Base-by-base conservation (phyloP, 768 basidiomycete species). In the Leccinum ochraceum region DNA sequence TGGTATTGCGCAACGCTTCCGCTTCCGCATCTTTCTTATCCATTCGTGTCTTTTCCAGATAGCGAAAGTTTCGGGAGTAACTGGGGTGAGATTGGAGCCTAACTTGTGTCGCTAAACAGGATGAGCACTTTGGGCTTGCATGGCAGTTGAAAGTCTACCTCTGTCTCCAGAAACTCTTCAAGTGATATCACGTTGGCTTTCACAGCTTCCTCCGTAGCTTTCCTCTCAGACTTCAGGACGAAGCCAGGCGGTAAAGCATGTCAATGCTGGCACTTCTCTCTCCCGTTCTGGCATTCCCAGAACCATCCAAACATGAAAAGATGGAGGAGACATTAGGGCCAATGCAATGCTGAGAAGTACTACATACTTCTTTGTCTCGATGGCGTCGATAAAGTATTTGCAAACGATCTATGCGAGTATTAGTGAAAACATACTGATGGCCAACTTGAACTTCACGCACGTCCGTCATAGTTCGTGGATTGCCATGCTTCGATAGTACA, bases 161-260 rank as follows among this genome's bases (percentile, higher is more conserved):
- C 95, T 54, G 94, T 93, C 78, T 99, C 97, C 59, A 99, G 73
- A 80, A 99, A 99, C 66, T 98, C 97, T 72, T 98, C 97, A 44
- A 99, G 67, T 66, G 92, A 94, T 71, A 98, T 98, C 54, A 81
- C 79, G 60, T 91, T 89, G 5, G 90, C 88, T 75, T 94, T 95
- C 26, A 90, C 93, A 3, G 92, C 94, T 13, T 95, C 95, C 56
- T 94, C 95, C 42, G 85, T 78, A 4, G 93, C 93, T 76, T 98
- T 98, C 78, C 81, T 88, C 76, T 98, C 94, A 3, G 93, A 92
- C 74, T 91, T 97, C 67, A 98, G 85, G 26, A 97, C 89, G 74
- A 97, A 98, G 4, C 96, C 96, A 36, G 96, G 93, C 10, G 96
- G 96, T 13, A 98, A 80, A 0, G 96, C 96, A 71, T 98, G 96